Percentiles rank a stretch among this genome's conserved stretches.
phyloP scores from a whole-genome alignment of 139 green algal species.

The Chlorella sp. region DNA sequence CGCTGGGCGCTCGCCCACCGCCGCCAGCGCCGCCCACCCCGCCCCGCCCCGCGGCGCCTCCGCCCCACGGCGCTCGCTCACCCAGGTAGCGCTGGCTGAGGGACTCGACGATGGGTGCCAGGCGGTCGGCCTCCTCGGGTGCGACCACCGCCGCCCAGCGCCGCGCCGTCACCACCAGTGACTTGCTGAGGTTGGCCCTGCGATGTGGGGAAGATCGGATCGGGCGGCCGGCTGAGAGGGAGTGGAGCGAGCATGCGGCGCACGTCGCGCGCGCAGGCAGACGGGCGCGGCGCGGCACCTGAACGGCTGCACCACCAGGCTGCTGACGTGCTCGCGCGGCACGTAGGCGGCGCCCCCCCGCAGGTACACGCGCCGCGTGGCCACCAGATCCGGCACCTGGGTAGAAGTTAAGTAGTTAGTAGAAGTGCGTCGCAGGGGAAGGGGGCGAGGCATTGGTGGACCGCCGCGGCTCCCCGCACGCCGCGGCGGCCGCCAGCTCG shows the following conservation, averaged over 20 bases:
- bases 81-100: slow-evolving; percentile 60
- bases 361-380: slow-evolving; percentile 71
- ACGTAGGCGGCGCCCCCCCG: slow-evolving; percentile 79
- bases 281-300: slow-evolving; percentile 12
- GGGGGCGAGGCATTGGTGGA: too few relatives aligned
- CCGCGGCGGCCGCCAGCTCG: too few relatives aligned
- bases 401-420: too few relatives aligned
- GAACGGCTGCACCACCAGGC: slow-evolving; percentile 79
- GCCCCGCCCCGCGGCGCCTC: background rate
- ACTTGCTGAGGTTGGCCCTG: slow-evolving; percentile 32
- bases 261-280: too few relatives aligned
- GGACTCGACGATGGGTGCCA: slow-evolving; percentile 82
- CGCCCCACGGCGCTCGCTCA: background rate
- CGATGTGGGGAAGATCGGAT: too few relatives aligned
- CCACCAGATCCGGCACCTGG: slow-evolving; percentile 87
- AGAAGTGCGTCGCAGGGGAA: too few relatives aligned
- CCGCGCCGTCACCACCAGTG: slow-evolving; percentile 62
- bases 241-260: background rate
- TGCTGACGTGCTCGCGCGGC: slow-evolving; percentile 64
- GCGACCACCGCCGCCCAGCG: slow-evolving; percentile 64
- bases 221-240: too few relatives aligned
- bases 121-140: slow-evolving; percentile 67
- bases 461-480: too few relatives aligned
- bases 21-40: background rate
- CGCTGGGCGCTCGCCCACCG: background rate